Evolutionary conservation across 257 asterid species (phyloP).

Genomic region (Craterostigma plantagineum): DNA sequence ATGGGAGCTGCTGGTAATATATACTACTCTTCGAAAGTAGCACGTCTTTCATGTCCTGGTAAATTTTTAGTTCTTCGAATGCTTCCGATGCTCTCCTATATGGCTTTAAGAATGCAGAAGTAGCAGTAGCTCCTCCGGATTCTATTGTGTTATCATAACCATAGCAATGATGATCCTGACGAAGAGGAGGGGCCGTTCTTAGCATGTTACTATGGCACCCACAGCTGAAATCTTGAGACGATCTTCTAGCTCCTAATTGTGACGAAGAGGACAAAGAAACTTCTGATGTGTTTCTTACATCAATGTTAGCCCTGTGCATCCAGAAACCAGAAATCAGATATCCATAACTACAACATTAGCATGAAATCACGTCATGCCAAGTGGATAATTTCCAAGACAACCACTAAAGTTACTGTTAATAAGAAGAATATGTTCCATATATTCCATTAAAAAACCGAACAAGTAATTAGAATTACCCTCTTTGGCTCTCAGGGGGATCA

Average conservation of each 20-base stretch:
- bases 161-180: constrained; percentile 40
- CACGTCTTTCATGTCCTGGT: constrained; percentile 53
- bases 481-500: constrained; percentile 48
- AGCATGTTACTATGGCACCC: constrained; percentile 83
- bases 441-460: neutral
- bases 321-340: constrained; percentile 1
- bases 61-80: constrained; percentile 69
- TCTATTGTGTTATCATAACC: constrained; percentile 21
- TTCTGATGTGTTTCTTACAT: constrained; percentile 38
- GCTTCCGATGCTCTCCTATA: constrained; percentile 60
- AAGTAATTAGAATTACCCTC: constrained; percentile 31
- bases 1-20: too few relatives aligned
- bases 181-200: constrained; percentile 71
- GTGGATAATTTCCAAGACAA: neutral
- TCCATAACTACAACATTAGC: neutral
- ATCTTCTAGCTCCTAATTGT: constrained; percentile 18
- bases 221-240: constrained; percentile 78
- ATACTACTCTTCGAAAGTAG: constrained; percentile 49
- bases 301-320: constrained; percentile 30
- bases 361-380: neutral
- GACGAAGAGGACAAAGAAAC: constrained; percentile 30
- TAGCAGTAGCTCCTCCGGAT: constrained; percentile 25
- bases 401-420: neutral
- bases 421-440: constrained; percentile 1
- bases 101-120: constrained; percentile 41